phyloP scores from a whole-genome alignment of 768 basidiomycete genomes.

The Favolaschia claudopus region DNA sequence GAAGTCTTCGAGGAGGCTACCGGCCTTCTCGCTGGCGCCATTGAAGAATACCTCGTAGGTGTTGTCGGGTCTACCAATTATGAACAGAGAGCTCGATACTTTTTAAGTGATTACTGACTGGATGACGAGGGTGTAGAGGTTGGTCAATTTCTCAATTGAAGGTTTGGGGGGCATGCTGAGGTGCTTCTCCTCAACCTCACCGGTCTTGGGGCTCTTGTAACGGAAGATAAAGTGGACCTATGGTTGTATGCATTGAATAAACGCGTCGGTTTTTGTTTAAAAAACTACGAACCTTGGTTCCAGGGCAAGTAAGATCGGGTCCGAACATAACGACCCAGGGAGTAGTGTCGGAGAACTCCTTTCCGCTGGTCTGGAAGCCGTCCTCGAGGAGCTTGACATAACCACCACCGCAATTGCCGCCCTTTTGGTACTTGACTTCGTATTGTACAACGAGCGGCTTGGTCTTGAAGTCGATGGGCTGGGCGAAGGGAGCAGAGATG shows the following conservation, averaged over 20 bases:
- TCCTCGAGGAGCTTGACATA: conserved; percentile 96
- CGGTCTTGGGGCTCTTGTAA: conserved; percentile 91
- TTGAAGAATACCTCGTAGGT: conserved; percentile 93
- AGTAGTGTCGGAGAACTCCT: conserved; percentile 93
- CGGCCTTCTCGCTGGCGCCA: conserved; percentile 79
- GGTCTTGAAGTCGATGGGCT: conserved; percentile 79
- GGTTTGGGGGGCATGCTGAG: conserved; percentile 83
- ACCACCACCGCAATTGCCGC: conserved; percentile 98
- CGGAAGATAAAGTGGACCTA: conserved; percentile 99
- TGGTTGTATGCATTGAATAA: conserved; percentile 5
- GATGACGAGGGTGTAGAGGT: conserved; percentile 93
- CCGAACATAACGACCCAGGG: conserved; percentile 98
- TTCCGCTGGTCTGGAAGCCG: conserved; percentile 91
- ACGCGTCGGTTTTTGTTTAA: not conserved
- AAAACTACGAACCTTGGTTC: conserved; percentile 71
- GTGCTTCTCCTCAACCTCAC: conserved; percentile 97
- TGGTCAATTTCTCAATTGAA: conserved; percentile 87
- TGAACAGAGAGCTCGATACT: not conserved
- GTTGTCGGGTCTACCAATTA: conserved; percentile 79
- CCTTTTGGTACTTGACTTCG: conserved; percentile 99
- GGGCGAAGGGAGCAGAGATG: conserved; percentile 90
- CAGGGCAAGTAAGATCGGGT: conserved; percentile 92
- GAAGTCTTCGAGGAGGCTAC: conserved; percentile 92
- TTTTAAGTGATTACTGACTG: conserved; percentile 61
- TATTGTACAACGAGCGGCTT: conserved; percentile 96